phyloP scores from a whole-genome alignment of 2,329 filamentous ascomycete genomes.

The Sporothrix globosa region DNA sequence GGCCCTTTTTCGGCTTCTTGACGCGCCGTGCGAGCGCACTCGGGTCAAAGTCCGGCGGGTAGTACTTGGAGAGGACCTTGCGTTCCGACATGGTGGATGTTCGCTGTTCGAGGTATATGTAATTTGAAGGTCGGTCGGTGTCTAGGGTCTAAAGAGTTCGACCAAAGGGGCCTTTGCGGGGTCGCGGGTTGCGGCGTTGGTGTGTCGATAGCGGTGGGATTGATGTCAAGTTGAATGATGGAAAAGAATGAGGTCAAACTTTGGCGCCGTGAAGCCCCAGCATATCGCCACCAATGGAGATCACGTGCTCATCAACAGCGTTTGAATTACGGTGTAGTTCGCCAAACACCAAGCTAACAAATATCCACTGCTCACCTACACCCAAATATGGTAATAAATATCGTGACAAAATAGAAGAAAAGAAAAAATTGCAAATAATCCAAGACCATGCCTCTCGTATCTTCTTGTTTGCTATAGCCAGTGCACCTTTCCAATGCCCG shows the following conservation, averaged over 20 bases:
- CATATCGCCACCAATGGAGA: background rate
- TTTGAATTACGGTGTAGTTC: background rate
- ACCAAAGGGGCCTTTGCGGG: background rate
- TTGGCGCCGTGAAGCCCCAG: background rate
- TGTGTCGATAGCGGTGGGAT: background rate
- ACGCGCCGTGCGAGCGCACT: conserved; percentile 71
- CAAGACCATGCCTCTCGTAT: background rate
- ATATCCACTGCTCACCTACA: too few species aligned
- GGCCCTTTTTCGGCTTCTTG: conserved; percentile 49
- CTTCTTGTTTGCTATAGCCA: background rate
- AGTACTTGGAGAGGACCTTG: conserved; percentile 47
- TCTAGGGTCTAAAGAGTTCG: background rate
- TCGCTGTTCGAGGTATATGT: background rate
- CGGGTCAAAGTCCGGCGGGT: conserved; percentile 85
- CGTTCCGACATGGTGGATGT: conserved; percentile 49
- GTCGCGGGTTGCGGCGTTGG: background rate
- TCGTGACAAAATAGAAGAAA: background rate
- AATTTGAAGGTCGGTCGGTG: background rate
- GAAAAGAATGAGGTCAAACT: background rate
- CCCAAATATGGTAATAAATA: background rate
- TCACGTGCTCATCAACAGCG: background rate
- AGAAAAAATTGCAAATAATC: background rate
- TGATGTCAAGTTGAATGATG: background rate
- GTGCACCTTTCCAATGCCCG: conserved; percentile 5
- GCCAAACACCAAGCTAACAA: background rate